Base-by-base conservation (phyloP, 495 filamentous ascomycete genomes). In the Penicillium subrubescens region DNA sequence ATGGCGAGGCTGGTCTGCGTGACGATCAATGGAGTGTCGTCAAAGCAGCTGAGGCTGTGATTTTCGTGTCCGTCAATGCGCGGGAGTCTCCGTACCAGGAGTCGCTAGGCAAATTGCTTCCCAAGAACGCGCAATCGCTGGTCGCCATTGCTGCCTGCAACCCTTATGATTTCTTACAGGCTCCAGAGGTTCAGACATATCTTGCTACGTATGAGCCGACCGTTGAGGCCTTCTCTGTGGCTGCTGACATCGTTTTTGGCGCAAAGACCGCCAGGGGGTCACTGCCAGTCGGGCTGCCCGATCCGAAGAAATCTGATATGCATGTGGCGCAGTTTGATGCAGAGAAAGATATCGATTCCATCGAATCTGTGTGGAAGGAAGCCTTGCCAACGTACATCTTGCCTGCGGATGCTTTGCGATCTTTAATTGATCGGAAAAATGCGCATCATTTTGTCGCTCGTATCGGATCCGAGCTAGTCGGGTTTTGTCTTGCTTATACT, bases 141-240 rank as follows among this genome's bases (percentile, higher is more conserved):
- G 74, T 82, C 27, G 65, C 75, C 12, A 71, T 84, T 67, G 80
- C 82, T 54, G 78, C 75, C 1, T 80, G 79, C 56, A 80, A 74
- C 60, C 82, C 82, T 8, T 84, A 84, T 61, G 82, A 84, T 59
- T 83, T 83, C 46, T 70, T 84, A 11, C 74, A 81, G 33, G 75
- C 74, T 21, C 39, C 62, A 1, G 72, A 73, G 25, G 71, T 82
- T 19, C 69, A 75, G 33, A 83, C 81, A 48, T 84, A 84, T 59
- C 69, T 84, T 25, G 65, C 79, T 15, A 81, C 76, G 5, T 84
- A 84, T 48, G 82, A 84, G 56, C 81, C 81, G 25, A 83, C 80
- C 0, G 41, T 77, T n/a, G 79, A 81, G 56, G 79, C 81, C 1
- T 83, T 83, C 48, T 53, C 69, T 10, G 75, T 78, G 12, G 82